Evolutionary conservation across 2,329 filamentous ascomycete species (phyloP), one percentile per base, ranked within the genome.

Genomic region (Arthrobotrys sinensis): DNA sequence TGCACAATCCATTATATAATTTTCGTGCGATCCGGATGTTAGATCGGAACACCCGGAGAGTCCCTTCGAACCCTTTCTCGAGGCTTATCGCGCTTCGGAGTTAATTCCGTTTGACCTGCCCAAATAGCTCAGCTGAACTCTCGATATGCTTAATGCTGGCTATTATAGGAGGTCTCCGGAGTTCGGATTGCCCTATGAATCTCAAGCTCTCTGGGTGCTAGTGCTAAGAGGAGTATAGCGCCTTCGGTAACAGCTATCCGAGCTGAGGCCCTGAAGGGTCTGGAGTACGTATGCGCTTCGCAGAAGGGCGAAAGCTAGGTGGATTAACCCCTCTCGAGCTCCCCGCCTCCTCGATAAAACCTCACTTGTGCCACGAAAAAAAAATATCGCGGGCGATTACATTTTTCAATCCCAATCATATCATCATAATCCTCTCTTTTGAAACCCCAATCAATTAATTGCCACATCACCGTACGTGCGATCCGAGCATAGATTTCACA

Each of bases 61-160:
- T n/a, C 11, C 40, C 12, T 45, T 45, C 12, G 2, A 12, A 38
- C 36, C 36, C 8, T 38, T 14, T 34, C 28, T 53, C 12, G 24
- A 34, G 63, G 63, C 48, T 62, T 62, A 75, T 75, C 70, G 70
- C 70, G 70, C 43, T 53, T 67, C 70, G 63, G 70, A 68, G 63
- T 45, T 67, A 67, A 75, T 43, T 36, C 1, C 16, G 43, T 43
- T 75, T 43, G 53, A 68, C 52, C 63, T 67, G 62, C 50, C 45
- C 16, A 12, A 62, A 62, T n/a, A 12, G 46, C 4, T 21, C 40
- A 72, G 68, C 68, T 65, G 68, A 64, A 71, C 60, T 48, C 67
- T 45, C 46, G 55, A 43, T 16, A 14, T 5, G 28, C 53, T 64
- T 66, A 53, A 14, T 21, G 10, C 57, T 12, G 12, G 43, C 14